These are phyloP conservation scores for Aspergillus amoenus DNA, from an alignment of 2,329 filamentous ascomycete species.

Conservation along the genomic window DNA sequence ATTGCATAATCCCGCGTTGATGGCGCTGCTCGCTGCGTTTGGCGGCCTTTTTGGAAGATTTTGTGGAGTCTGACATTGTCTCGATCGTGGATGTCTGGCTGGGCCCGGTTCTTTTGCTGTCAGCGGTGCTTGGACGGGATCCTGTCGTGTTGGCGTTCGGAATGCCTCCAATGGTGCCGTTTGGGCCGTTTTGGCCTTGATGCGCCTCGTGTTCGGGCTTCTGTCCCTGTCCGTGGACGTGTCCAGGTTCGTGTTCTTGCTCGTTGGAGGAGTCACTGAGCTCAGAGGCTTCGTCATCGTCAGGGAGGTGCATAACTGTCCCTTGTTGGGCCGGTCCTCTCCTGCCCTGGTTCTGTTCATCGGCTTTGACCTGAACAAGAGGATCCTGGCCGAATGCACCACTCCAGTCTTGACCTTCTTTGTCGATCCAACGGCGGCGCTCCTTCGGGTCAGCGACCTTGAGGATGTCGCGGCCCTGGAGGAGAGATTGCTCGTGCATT, in stretches of 20 bases:
- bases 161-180: not conserved
- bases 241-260: slow-evolving; percentile 12
- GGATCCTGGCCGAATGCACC: slow-evolving; percentile 82
- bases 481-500: slow-evolving; percentile 78
- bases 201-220: not conserved
- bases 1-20: slow-evolving; percentile 91
- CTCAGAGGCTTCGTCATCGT: slow-evolving; percentile 3
- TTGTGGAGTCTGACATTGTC: slow-evolving; percentile 12
- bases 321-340: not conserved
- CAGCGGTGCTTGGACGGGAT: not conserved
- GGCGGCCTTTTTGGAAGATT: slow-evolving; percentile 35
- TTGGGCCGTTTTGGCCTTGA: not conserved
- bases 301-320: slow-evolving; percentile 1
- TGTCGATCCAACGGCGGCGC: slow-evolving; percentile 73
- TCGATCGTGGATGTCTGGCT: not conserved
- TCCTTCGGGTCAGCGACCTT: slow-evolving; percentile 65
- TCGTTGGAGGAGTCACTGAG: slow-evolving; percentile 20
- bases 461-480: slow-evolving; percentile 76
- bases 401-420: slow-evolving; percentile 81
- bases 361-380: slow-evolving; percentile 51
- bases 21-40: slow-evolving; percentile 67
- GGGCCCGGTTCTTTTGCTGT: not conserved
- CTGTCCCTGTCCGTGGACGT: slow-evolving; percentile 10
- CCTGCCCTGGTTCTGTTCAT: slow-evolving; percentile 23
- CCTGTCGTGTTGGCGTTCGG: not conserved